Base-by-base conservation (phyloP, 768 basidiomycete genomes). In the Russula sp. region DNA sequence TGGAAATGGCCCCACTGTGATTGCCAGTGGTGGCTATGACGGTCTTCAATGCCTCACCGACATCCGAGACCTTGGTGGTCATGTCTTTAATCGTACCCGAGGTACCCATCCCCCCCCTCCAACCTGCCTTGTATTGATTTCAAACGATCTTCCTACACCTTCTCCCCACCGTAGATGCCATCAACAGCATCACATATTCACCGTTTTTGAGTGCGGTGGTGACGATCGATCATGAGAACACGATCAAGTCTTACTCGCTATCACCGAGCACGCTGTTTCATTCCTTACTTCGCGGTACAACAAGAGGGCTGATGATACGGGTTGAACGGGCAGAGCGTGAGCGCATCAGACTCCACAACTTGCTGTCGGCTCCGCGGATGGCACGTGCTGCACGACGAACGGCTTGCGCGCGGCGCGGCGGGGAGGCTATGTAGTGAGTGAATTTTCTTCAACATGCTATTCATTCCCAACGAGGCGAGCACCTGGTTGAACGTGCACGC, bases 271-370 rank as follows among this genome's bases (percentile, higher is more conserved):
- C 87, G 79, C 76, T n/a, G 14, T 13, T 41, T 29, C 14, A 7
- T 46, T 10, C n/a, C n/a, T 57, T 45, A 6, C n/a, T 49, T 22
- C 50, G 22, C 5, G 16, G 25, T n/a, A 43, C n/a, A n/a, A n/a
- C n/a, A 46, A 10, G 25, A n/a, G 35, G 1, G 14, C 20, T 58
- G 36, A 62, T 34, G 34, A 16, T 18, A n/a, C n/a, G n/a, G n/a
- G n/a, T n/a, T n/a, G n/a, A n/a, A n/a, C 7, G 36, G 32, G 2
- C 68, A 95, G 94, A 82, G 79, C 58, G 72, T 94, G 32, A 76
- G 79, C 58, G 77, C 84, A 1, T 96, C 94, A 0, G 89, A 96
- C 49, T 88, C 86, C 93, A 5, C 90, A 93, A 70, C 73, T 96
- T 5, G 89, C 88, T 0, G 81, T 87, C 14, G 90, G 87, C 7